Evolutionary conservation across 2,329 filamentous ascomycete genomes (phyloP), one percentile per base, ranked within the genome.

Genomic region (Cercospora sp.): DNA sequence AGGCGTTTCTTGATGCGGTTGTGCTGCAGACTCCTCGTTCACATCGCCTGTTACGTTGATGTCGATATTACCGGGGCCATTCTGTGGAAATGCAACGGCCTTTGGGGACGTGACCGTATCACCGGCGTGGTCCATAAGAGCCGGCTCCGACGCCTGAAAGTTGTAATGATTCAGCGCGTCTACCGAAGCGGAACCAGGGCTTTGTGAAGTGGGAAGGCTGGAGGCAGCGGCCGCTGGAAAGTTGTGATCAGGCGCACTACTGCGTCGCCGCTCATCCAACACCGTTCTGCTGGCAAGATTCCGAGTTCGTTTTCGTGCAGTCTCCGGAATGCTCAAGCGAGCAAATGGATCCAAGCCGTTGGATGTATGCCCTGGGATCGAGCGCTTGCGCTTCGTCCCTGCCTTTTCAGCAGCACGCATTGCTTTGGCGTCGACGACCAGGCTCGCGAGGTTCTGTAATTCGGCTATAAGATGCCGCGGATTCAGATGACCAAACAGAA

Each of bases 401-500:
- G 83, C 83, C 67, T 74, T 77, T 71, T 78, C 76, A 65, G 75
- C 75, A 36, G 75, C 77, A 30, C 77, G 74, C 48, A 65, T 55
- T 55, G 59, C 71, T 69, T 65, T 82, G 3, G 82, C 83, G 7
- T 85, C 80, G n/a, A 84, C 81, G 2, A 96, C 92, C 76, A 92
- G 88, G 2, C 81, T 81, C 0, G 92, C 94, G 2, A 99, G 84
- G 0, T 82, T 85, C 36, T 84, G 83, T 67, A 99, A 83, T 79
- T 99, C 95, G 57, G 91, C 87, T 26, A 94, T 87, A 12, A 99
- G 81, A 77, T 93, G 95, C 0, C 89, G 85, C 0, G 95, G 95
- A 42, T 92, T 92, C 13, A 99, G 83, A 74, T 99, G 95, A 0
- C 95, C 95, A 72, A 93, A 99, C 0, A 99, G 84, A 0, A 89